Conservation (phyloP, 2,329 filamentous ascomycete species). For the Nemania sp. region DNA sequence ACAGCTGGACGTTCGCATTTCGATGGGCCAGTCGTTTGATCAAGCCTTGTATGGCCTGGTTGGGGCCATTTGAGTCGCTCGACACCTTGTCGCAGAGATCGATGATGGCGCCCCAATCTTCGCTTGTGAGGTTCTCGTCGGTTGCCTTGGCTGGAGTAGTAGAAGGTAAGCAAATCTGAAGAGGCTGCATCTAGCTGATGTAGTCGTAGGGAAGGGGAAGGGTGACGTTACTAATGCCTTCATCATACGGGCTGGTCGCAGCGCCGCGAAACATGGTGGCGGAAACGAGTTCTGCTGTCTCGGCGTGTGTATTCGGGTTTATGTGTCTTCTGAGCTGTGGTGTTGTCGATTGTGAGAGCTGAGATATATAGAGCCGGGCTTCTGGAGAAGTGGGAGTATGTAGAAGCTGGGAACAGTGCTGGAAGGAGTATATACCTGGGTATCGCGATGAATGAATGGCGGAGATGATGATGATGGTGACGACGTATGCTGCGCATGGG, state of each 20-base stretch:
- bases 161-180: conserved; percentile 21
- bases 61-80: conserved; percentile 63
- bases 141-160: conserved; percentile 70
- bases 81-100: conserved; percentile 66
- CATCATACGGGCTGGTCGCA: conserved; percentile 62
- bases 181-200: neutral
- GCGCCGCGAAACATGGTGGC: conserved; percentile 60
- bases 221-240: conserved; percentile 56
- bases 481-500: conserved; percentile 19
- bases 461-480: conserved; percentile 19
- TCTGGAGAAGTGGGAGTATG: neutral
- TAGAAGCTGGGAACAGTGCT: neutral
- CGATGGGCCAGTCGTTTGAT: conserved; percentile 91
- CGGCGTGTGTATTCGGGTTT: neutral
- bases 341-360: neutral
- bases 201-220: neutral
- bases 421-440: neutral
- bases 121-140: conserved; percentile 93
- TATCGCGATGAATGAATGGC: conserved; percentile 4
- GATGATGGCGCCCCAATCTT: conserved; percentile 71
- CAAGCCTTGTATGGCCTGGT: conserved; percentile 85
- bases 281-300: conserved; percentile 8
- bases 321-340: neutral
- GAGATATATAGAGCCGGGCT: neutral
- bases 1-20: conserved; percentile 95